Conservation (phyloP, 2,329 filamentous ascomycete species). For the Pestalotiopsis sp. region DNA sequence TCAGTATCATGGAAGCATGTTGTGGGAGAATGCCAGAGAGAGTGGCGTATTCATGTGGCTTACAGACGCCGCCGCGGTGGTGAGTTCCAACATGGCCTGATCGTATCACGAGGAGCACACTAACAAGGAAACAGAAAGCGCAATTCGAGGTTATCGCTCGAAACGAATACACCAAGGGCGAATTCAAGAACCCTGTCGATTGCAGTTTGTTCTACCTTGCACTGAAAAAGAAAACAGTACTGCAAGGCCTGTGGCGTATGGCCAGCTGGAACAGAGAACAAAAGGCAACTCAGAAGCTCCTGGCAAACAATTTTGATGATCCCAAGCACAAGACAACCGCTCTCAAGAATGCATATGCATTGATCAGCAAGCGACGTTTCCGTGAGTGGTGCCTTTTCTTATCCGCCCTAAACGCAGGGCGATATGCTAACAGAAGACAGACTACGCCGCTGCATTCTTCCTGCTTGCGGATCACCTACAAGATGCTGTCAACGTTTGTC, state of each 20-base stretch:
- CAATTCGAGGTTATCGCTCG: constrained; percentile 92
- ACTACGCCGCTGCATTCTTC: constrained; percentile 96
- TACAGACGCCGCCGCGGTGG: constrained; percentile 73
- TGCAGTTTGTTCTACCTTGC: constrained; percentile 93
- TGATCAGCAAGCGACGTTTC: constrained; percentile 89
- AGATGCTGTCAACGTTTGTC: constrained; percentile 84
- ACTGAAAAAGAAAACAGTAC: constrained; percentile 84
- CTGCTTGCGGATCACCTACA: constrained; percentile 82
- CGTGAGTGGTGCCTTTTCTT: constrained; percentile 50
- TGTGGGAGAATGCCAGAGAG: constrained; percentile 84
- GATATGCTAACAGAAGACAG: constrained; percentile 46
- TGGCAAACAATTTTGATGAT: constrained; percentile 90
- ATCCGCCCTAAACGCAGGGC: no score
- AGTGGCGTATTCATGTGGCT: constrained; percentile 97
- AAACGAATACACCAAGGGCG: constrained; percentile 88
- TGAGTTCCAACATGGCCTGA: constrained; percentile 45
- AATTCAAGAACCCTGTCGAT: constrained; percentile 86
- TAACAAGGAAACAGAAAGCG: constrained; percentile 50
- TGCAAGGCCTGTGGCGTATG: constrained; percentile 94
- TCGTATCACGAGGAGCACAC: neutral
- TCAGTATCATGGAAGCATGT: constrained; percentile 78
- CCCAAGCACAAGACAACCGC: constrained; percentile 86
- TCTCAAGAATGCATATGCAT: constrained; percentile 92
- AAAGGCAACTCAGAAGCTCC: constrained; percentile 72
- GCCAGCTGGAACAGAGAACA: constrained; percentile 90